Conservation (phyloP, 2,329 filamentous ascomycete genomes). For the Talaromyces sp. region DNA sequence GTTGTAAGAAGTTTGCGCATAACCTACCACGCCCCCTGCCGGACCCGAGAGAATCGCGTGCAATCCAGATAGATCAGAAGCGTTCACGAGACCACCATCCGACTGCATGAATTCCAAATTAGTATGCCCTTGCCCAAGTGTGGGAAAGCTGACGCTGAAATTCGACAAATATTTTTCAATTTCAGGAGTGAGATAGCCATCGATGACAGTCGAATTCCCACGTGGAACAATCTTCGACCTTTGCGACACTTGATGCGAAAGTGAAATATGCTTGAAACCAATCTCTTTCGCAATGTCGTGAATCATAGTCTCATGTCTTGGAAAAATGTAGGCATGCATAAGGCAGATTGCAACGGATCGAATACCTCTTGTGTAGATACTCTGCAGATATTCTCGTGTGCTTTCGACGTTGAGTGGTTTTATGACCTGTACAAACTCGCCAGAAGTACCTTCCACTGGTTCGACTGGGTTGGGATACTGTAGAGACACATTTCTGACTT, state of each 20-base stretch:
- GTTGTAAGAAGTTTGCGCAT: conserved; percentile 33
- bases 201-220: conserved; percentile 71
- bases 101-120: conserved; percentile 89
- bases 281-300: conserved; percentile 75
- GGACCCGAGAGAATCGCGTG: conserved; percentile 66
- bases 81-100: conserved; percentile 64
- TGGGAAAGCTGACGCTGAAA: conserved; percentile 69
- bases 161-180: conserved; percentile 73
- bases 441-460: neutral
- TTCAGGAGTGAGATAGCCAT: conserved; percentile 74
- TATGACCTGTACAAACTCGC: neutral
- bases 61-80: conserved; percentile 69
- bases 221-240: conserved; percentile 83
- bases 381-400: conserved; percentile 4
- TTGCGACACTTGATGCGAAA: conserved; percentile 69
- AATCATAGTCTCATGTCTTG: conserved; percentile 74
- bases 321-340: conserved; percentile 52
- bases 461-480: neutral
- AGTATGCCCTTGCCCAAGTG: neutral
- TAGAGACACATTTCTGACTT: conserved; percentile 55
- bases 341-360: conserved; percentile 7
- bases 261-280: conserved; percentile 69
- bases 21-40: conserved; percentile 5
- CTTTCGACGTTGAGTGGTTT: neutral
- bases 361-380: conserved; percentile 1